Base-by-base conservation (phyloP, 108 stramenopile genomes). In the Fistulifera pelliculosa region DNA sequence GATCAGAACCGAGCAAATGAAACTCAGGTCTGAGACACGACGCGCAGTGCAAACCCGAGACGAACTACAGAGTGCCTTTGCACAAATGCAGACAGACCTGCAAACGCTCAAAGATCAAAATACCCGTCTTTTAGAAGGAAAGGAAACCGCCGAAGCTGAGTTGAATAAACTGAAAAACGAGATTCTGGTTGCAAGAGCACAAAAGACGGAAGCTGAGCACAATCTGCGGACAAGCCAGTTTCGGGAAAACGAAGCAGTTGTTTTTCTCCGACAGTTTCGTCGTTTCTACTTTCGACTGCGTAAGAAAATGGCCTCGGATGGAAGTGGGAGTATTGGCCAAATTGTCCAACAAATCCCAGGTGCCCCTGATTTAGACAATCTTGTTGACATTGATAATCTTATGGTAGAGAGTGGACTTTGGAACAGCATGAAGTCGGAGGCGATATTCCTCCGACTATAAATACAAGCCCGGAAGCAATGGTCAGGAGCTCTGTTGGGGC, bases 231-330 rank as follows among this genome's bases (percentile, higher is more conserved):
- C 83, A 1, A 83, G 83, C 64, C 80, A 77, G 48, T 92, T 92
- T 58, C 84, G 90, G 23, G 93, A 94, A 61, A 77, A 80, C 47
- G 93, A 94, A 49, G 88, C 93, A 24, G 81, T 83, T 0, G 67
- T 82, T 22, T 94, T 94, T 57, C 54, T 94, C 23, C 52, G 88
- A 43, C 93, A 88, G 52, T 86, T 88, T 52, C 79, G 88, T 18
- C 73, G 79, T 13, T 90, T 90, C 49, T 90, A 88, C 61, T 65
- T 75, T 27, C 54, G 80, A 38, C 64, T 86, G 25, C 40, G 83
- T 49, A 65, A 58, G 45, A 75, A 81, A 54, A 87, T 78, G 62
- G 83, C 83, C 17, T 58, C 73, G 0, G 83, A 83, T 22, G 90
- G 81, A 22, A 74, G 61, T 40, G 83, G 80, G 12, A 54, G 53